A percentile compares a stretch with the other conserved stretches of the same genome.
Conservation (phyloP, 192 early-diverging fungal genomes). For the Umbelopsis ramanniana region DNA sequence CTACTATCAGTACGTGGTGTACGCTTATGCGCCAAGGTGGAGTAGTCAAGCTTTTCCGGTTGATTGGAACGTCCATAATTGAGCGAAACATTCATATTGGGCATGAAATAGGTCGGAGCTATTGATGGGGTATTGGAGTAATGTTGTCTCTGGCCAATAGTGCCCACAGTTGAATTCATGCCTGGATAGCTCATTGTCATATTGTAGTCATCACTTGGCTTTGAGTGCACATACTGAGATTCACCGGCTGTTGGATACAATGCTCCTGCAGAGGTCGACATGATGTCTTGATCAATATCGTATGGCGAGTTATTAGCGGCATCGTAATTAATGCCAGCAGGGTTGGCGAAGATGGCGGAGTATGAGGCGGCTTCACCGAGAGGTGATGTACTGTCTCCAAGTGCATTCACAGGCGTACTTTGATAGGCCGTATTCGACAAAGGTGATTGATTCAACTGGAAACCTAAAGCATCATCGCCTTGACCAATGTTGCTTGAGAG, state of each 20-base stretch:
- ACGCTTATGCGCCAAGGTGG: neutral
- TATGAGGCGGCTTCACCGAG: slow-evolving; percentile 12
- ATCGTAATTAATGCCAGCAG: neutral
- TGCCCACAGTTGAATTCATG: neutral
- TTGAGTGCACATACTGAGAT: slow-evolving; percentile 12
- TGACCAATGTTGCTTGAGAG: slow-evolving; percentile 24
- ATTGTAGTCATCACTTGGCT: neutral
- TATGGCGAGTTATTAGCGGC: neutral
- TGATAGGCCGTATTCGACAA: neutral
- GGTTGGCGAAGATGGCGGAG: neutral
- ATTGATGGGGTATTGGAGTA: slow-evolving; percentile 14
- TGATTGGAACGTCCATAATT: slow-evolving; percentile 15
- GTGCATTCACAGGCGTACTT: neutral
- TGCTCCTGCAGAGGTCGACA: neutral
- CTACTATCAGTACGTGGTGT: slow-evolving; percentile 4
- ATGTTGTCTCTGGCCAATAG: slow-evolving; percentile 6
- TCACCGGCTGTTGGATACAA: slow-evolving; percentile 13
- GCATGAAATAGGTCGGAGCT: slow-evolving; percentile 8
- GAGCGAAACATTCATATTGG: slow-evolving; percentile 9
- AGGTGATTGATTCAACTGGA: neutral
- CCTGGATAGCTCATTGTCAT: neutral
- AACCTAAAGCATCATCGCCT: slow-evolving; percentile 1
- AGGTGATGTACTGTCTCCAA: neutral
- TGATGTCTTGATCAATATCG: neutral
- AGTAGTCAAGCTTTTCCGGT: neutral